Evolutionary conservation across 2,329 filamentous ascomycete genomes (phyloP).

Genomic region (Cladosporium phlei): DNA sequence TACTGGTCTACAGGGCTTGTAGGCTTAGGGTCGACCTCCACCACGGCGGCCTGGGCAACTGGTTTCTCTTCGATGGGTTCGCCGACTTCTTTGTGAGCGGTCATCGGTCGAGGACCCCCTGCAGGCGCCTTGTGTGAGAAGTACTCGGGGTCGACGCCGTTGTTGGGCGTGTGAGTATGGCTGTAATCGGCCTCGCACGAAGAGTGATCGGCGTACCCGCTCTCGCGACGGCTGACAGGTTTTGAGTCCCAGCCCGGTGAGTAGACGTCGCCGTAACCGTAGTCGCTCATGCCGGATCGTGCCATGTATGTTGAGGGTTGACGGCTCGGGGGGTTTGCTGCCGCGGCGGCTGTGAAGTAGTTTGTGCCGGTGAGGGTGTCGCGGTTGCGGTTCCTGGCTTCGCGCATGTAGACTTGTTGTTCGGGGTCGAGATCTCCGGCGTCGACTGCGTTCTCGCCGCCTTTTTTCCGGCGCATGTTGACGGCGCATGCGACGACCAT

Average conservation of each 20-base stretch:
- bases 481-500: slow-evolving; percentile 11
- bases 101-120: background rate
- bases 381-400: slow-evolving; percentile 10
- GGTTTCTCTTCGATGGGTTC: background rate
- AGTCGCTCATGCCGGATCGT: slow-evolving; percentile 4
- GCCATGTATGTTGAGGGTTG: slow-evolving; percentile 9
- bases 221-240: slow-evolving; percentile 1
- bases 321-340: slow-evolving; percentile 1
- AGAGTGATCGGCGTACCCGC: slow-evolving; percentile 4
- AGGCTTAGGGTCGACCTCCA: background rate
- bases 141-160: slow-evolving; percentile 4
- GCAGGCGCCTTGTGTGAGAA: background rate
- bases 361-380: slow-evolving; percentile 11
- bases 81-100: background rate
- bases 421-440: slow-evolving; percentile 8
- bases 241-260: slow-evolving; percentile 8
- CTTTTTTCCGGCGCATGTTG: slow-evolving; percentile 9
- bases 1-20: background rate
- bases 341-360: slow-evolving; percentile 6
- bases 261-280: slow-evolving; percentile 10
- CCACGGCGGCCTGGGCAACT: background rate
- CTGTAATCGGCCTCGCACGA: background rate
- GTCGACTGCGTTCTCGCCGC: background rate
- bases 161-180: background rate
- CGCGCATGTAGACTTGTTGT: slow-evolving; percentile 13